Evolutionary conservation across 108 stramenopile species (phyloP), one percentile per base, ranked within the genome.

Genomic region (Nitzschia putrida): DNA sequence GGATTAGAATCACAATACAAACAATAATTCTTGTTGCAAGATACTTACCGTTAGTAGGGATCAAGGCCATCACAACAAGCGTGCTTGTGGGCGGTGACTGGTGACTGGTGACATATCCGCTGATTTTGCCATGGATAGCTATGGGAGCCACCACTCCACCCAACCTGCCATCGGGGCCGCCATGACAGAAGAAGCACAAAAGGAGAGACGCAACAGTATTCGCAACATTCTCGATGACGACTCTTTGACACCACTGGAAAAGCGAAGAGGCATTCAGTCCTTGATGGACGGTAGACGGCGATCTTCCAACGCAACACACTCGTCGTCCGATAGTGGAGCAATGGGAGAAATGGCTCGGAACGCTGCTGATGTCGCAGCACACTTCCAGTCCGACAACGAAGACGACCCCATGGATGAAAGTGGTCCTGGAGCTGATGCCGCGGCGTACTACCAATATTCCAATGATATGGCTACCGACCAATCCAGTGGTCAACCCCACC

Each of bases 161-260:
- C 29, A 34, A 34, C 29, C 29, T 34, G 29, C 29, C 29, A 4
- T 34, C 1, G 54, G 54, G 22, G 54, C 54, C 13, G 54, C 22
- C 54, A 74, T 74, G 74, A 53, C 74, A n/a, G 41, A 59, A 16
- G 59, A 41, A 25, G 75, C 74, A 16, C 81, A 86, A 57, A 69
- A 76, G 53, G 76, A 85, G 26, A 82, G 90, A 26, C 85, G 90
- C 11, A 58, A 76, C 26, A 77, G 76, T 44, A 91, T 91, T 69
- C 80, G 85, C 60, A 83, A 83, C 23, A 91, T 91, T 52, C 75
- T 88, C 80, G 66, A 49, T 50, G 87, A 91, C 72, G 61, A 74
- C 18, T 63, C 52, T 44, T 49, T 91, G 21, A 74, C 74, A 18
- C 69, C 72, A 10, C 47, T 71, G 18, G 90, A 91, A 63, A 84